Evolutionary conservation across 1,139 yeast genomes (phyloP), one percentile per base, ranked within the genome.

Genomic region (Suhomyces guaymorum): DNA sequence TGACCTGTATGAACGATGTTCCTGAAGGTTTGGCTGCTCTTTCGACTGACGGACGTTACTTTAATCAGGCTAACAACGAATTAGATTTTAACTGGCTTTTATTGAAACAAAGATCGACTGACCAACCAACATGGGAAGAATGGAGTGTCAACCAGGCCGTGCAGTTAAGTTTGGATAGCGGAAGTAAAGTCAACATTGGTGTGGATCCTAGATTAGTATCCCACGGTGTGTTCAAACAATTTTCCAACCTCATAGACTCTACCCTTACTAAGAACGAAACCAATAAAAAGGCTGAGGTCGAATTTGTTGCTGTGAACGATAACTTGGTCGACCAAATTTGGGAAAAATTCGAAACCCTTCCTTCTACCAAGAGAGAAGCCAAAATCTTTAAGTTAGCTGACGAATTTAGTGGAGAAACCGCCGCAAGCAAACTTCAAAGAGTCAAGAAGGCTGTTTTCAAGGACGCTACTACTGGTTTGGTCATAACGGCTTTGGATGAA

Each of bases 1-100:
- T 81, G 33, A 60, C 68, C n/a, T 71, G 75, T 47, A 62, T 77
- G 75, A 77, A 77, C 47, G 74, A 72, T 7, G 39, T 35, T 7
- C 81, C 81, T n/a, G 78, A 75, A 47, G 83, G 84, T 7, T 71
- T 78, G 46, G 92, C 96, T 20, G 84, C 84, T 4, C 70, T 94
- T 48, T 81, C 95, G 8, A 94, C 98, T 0, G 98, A 94, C 60
- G 97, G 97, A 9, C 74, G 98, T 47, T 94, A 94, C 63, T 94
- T 89, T 58, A 76, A 80, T 46, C 98, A 94, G 62, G 98, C 98
- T 2, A 65, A 77, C 17, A 79, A 83, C 54, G 96, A 94, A 61
- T 72, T 94, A 45, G 97, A 88, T 57, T 82, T 74, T 56, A 86
- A 87, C 61, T 94, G 98, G 98, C 58, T 70, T 9, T 70, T 94